Evolutionary conservation across 164 flowering plant genomes (phyloP).

Genomic region (Macadamia tetraphylla): DNA sequence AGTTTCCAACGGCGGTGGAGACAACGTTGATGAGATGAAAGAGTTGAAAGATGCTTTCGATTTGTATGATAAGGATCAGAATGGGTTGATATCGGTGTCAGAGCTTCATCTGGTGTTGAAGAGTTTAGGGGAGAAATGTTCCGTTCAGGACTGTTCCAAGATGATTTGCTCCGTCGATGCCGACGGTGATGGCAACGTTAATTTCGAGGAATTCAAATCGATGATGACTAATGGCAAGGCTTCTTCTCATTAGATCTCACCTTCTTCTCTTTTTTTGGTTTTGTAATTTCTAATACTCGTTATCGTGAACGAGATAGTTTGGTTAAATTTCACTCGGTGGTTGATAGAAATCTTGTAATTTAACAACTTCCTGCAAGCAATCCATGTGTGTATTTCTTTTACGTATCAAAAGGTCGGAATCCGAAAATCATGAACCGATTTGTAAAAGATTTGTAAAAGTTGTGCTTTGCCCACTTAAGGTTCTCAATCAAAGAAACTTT

Average conservation of each 20-base stretch:
- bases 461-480: too few species aligned
- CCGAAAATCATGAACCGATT: too few species aligned
- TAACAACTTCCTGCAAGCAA: too few species aligned
- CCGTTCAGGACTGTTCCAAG: neutral
- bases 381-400: too few species aligned
- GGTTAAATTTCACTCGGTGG: too few species aligned
- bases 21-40: neutral
- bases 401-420: too few species aligned
- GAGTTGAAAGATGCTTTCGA: neutral
- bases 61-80: neutral
- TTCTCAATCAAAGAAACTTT: too few species aligned
- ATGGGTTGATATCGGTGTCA: neutral
- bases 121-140: neutral
- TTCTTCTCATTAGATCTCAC: neutral
- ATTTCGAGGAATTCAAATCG: neutral
- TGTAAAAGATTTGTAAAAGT: too few species aligned
- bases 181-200: neutral
- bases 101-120: slow-evolving; percentile 1
- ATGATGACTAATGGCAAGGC: neutral
- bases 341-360: too few species aligned
- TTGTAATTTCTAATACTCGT: too few species aligned
- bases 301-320: too few species aligned
- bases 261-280: too few species aligned
- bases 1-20: neutral
- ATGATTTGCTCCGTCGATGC: neutral